phyloP scores from a whole-genome alignment of 2,329 filamentous ascomycete species.

The Clarireedia homoeocarpa region DNA sequence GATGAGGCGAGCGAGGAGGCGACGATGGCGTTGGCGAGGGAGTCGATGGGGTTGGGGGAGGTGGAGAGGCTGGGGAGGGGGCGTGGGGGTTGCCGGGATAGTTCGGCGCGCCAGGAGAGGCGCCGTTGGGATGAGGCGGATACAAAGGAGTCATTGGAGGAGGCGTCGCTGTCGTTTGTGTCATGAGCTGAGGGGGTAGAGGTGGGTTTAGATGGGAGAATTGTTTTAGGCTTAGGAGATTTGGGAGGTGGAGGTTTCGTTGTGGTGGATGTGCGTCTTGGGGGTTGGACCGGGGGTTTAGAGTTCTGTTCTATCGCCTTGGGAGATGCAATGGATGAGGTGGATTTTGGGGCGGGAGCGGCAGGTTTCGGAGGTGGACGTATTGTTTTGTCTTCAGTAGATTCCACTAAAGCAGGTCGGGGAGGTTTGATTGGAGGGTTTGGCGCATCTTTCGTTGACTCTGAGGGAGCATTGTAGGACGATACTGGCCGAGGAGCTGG shows the following conservation, averaged over 20 bases:
- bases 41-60: constrained; percentile 38
- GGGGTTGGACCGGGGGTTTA: not conserved
- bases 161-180: constrained; percentile 17
- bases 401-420: not conserved
- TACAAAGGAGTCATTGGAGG: constrained; percentile 29
- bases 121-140: constrained; percentile 23
- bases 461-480: not conserved
- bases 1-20: constrained; percentile 65
- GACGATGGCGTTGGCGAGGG: constrained; percentile 66
- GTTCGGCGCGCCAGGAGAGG: constrained; percentile 22
- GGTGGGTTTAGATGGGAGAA: constrained; percentile 6
- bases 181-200: not conserved
- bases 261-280: not conserved
- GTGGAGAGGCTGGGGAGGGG: constrained; percentile 13
- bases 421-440: not conserved
- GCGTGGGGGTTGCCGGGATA: constrained; percentile 16
- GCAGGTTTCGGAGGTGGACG: not conserved
- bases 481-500: not conserved
- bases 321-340: not conserved
- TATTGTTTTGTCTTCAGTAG: not conserved
- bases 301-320: not conserved
- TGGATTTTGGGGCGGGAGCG: not conserved
- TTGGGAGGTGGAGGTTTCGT: not conserved
- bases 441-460: not conserved
- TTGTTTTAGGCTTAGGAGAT: not conserved